phyloP scores from a whole-genome alignment of 2,329 filamentous ascomycete species.

The Teratosphaeria destructans region DNA sequence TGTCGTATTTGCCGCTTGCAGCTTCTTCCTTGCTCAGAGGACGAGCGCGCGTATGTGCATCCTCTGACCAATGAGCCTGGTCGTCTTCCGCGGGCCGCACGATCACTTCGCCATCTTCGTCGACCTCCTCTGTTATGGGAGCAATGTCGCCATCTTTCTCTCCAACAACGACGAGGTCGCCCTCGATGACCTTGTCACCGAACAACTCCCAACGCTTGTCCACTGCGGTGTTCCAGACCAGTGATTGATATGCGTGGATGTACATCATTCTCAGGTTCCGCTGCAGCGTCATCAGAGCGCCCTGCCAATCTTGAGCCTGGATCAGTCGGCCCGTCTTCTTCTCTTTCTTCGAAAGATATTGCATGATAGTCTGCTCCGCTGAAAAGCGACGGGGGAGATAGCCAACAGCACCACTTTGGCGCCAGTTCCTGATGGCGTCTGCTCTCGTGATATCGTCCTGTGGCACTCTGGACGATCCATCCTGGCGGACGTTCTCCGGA shows the following conservation, averaged over 20 bases:
- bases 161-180: constrained; percentile 67
- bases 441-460: constrained; percentile 72
- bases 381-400: constrained; percentile 70
- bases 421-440: constrained; percentile 66
- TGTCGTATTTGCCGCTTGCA: constrained; percentile 60
- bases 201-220: constrained; percentile 70
- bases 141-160: constrained; percentile 40
- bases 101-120: constrained; percentile 56
- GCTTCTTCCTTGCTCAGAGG: constrained; percentile 68
- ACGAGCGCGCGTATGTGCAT: constrained; percentile 59
- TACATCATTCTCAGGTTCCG: constrained; percentile 86
- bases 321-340: constrained; percentile 35
- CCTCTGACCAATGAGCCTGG: constrained; percentile 42
- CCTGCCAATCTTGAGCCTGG: constrained; percentile 60
- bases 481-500: constrained; percentile 38
- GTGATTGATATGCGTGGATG: constrained; percentile 89
- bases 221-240: constrained; percentile 82
- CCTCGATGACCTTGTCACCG: constrained; percentile 64
- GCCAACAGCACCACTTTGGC: constrained; percentile 51
- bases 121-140: constrained; percentile 32
- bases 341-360: constrained; percentile 51
- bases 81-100: constrained; percentile 48
- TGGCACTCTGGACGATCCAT: constrained; percentile 38
- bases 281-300: constrained; percentile 69
- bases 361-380: constrained; percentile 69